phyloP scores from a whole-genome alignment of 163 green algal genomes.

The Chlamydomonas reinhardtii region DNA sequence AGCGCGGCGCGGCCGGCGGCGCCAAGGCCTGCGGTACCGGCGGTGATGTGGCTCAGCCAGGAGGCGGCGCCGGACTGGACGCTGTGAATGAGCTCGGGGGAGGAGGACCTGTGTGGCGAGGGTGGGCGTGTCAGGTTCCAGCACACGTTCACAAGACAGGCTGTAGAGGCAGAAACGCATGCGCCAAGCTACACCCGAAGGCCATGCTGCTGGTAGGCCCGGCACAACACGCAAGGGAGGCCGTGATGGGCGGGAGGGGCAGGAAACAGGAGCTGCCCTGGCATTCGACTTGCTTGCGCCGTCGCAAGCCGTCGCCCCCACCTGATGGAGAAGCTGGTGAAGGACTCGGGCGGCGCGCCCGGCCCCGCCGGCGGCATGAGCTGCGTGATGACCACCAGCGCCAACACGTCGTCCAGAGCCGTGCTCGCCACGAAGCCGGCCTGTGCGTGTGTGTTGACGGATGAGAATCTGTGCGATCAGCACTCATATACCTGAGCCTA shows the following conservation, averaged over 20 bases:
- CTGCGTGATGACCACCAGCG: constrained; percentile 38
- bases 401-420: constrained; percentile 3
- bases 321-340: constrained; percentile 33
- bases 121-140: not conserved
- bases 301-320: not conserved
- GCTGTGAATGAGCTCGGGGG: constrained; percentile 11
- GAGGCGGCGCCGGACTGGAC: constrained; percentile 3
- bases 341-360: not conserved
- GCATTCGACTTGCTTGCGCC: not conserved
- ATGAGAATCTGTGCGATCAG: too few relatives aligned
- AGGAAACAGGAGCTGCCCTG: not conserved
- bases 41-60: constrained; percentile 8
- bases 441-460: too few relatives aligned
- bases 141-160: too few relatives aligned
- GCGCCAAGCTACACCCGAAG: too few relatives aligned
- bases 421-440: constrained; percentile 25
- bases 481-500: too few relatives aligned
- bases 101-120: constrained; percentile 14
- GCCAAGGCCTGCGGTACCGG: constrained; percentile 19
- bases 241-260: too few relatives aligned
- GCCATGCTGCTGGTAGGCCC: too few relatives aligned
- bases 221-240: too few relatives aligned
- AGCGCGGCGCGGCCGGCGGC: not conserved
- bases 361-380: constrained; percentile 26
- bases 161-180: too few relatives aligned